Base-by-base conservation (phyloP, 75 land plant species). In the Chamaecyparis obtusa region DNA sequence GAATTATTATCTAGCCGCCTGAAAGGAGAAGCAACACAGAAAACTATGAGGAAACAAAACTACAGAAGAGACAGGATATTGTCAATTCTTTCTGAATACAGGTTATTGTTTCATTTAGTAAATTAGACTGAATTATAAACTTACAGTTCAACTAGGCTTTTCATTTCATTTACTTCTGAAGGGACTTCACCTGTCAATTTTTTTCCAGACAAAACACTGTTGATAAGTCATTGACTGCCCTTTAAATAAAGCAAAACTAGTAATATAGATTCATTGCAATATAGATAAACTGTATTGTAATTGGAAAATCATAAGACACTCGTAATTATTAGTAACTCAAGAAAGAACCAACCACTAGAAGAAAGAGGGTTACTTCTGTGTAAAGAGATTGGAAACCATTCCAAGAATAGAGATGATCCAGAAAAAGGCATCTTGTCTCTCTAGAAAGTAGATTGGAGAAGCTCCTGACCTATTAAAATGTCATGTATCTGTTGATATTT, bases 1-100 rank as follows among this genome's bases (percentile, higher is more conserved):
- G 75, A 88, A 81, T 94, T 95, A 9, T 87, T 87, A 87, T 91
- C 91, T 76, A 95, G 86, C 92, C 90, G 91, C 84, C 95, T 94
- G 84, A 60, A 54, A 72, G 85, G 57, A 83, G 56, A 3, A 56
- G 67, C 33, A 75, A 48, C 48, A 60, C 13, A 13, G 84, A 67
- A 82, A 41, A 7, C 37, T 33, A 49, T 36, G 84, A 33, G 60
- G 19, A 35, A 87, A 76, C 54, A 51, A 51, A 48, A 51, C 15
- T 51, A 51, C 30, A 87, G n/a, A 30, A n/a, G 14, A 49, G n/a
- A 14, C 27, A 85, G 24, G 55, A 35, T 30, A 89, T 16, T 36
- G 81, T 41, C 81, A 19, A 0, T 78, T 16, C 43, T 36, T 78
- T 78, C 43, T 78, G 35, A 21, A 21, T 36, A 21, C 41, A 41